Base-by-base conservation (phyloP, 495 filamentous ascomycete genomes). In the Clavariopsis aquatica region DNA sequence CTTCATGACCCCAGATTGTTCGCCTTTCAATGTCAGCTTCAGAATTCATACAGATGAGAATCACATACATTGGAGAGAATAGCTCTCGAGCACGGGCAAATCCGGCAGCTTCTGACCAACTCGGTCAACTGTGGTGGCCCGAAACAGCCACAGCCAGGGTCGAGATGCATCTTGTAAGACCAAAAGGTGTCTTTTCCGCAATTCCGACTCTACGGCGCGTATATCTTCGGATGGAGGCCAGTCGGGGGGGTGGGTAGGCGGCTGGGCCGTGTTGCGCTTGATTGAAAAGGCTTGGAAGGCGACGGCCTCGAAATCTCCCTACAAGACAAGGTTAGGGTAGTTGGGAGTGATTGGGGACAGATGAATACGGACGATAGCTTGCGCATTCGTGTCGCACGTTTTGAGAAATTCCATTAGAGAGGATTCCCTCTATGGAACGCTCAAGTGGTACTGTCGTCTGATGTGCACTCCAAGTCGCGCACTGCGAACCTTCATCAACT, bases 321-420 rank as follows among this genome's bases (percentile, higher is more conserved):
- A 49, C 0, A 22, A n/a, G 6, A 41, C 38, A n/a, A 20, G 26
- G 60, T 63, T 43, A 64, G 59, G 26, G 47, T 1, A 36, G 27
- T 22, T 7, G 31, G 19, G 24, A 34, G 34, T 13, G 31, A 3
- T 9, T 36, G 47, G 55, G 31, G 23, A 17, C 0, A 26, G 29
- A 38, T 9, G 23, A 1, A 20, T 22, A 62, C 68, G 45, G 59
- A 71, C 71, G 29, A 72, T 65, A 57, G 64, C 57, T 60, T 69
- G 71, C 47, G 72, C 70, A 66, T 74, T 76, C 19, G 74, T 76
- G 23, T 57, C 59, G 55, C 74, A 76, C 31, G 68, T 57, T 60
- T 72, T 76, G 52, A 76, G 55, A 68, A 75, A 76, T 63, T 76
- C 74, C 70, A 75, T 74, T 63, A 60, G 57, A 70, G 47, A 51